phyloP scores from a whole-genome alignment of 2,329 filamentous ascomycete genomes.

The Aureobasidium mangrovei region DNA sequence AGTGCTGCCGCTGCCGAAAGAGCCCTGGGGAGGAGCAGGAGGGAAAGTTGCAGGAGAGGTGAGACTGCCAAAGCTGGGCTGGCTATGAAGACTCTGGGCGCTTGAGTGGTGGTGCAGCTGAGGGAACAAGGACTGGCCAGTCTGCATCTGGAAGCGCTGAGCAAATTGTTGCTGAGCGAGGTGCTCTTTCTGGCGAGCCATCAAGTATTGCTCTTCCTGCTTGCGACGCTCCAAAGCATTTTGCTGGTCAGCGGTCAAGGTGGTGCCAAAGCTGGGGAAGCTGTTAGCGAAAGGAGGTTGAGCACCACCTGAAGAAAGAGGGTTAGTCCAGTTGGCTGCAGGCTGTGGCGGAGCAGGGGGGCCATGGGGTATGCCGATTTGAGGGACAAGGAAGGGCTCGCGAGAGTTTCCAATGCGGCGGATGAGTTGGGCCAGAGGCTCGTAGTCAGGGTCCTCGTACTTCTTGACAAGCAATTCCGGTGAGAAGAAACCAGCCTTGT shows the following conservation, averaged over 20 bases:
- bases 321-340: conserved; percentile 31
- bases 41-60: conserved; percentile 66
- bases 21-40: conserved; percentile 47
- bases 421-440: conserved; percentile 89
- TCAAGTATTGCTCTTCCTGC: conserved; percentile 94
- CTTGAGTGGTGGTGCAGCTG: conserved; percentile 87
- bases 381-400: conserved; percentile 93
- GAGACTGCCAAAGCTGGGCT: conserved; percentile 93
- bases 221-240: conserved; percentile 94
- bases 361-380: conserved; percentile 91
- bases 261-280: conserved; percentile 94
- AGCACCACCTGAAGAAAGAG: conserved; percentile 30
- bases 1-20: conserved; percentile 6
- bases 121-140: conserved; percentile 41
- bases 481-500: conserved; percentile 96
- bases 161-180: conserved; percentile 77
- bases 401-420: conserved; percentile 92
- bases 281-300: conserved; percentile 83
- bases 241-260: conserved; percentile 92
- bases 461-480: conserved; percentile 92
- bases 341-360: conserved; percentile 48
- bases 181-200: conserved; percentile 92
- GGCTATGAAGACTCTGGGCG: conserved; percentile 89
- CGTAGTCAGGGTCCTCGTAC: conserved; percentile 85
- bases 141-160: conserved; percentile 60